These are phyloP conservation scores for Coprinopsis marcescibilis DNA, from an alignment of 768 basidiomycete species.

Conservation along the genomic window DNA sequence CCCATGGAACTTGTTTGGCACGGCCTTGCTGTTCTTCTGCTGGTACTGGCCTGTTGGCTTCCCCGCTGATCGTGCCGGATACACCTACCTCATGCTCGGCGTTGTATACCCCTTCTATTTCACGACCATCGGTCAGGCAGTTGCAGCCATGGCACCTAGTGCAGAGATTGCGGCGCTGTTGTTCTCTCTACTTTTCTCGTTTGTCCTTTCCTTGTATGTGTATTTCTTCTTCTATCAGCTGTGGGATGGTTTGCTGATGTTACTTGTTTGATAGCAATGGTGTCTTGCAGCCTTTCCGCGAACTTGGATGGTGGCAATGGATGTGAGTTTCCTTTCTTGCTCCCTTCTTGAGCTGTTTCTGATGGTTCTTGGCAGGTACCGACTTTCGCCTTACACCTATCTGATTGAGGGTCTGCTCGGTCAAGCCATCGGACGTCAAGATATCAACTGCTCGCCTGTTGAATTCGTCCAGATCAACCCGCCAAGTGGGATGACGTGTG, in stretches of 20 bases:
- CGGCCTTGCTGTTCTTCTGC: conserved; percentile 53
- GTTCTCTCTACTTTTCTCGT: conserved; percentile 55
- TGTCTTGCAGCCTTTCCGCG: conserved; percentile 56
- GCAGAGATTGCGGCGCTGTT: conserved; percentile 54
- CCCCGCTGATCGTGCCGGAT: conserved; percentile 47
- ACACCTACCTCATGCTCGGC: conserved; percentile 49
- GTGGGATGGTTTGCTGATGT: background rate
- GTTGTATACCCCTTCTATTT: conserved; percentile 57
- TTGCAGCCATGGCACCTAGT: conserved; percentile 55
- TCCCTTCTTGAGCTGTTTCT: no score
- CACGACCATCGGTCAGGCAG: conserved; percentile 52
- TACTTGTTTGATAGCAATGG: conserved; percentile 39
- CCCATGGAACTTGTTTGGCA: conserved; percentile 54
- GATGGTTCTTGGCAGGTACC: no score
- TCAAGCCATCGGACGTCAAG: conserved; percentile 38
- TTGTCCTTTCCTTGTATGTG: conserved; percentile 54
- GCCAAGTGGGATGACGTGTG: conserved; percentile 48
- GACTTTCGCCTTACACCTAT: conserved; percentile 45
- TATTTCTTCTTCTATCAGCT: conserved; percentile 2
- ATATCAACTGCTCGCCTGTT: conserved; percentile 40
- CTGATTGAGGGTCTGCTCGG: conserved; percentile 45
- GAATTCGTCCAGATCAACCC: conserved; percentile 54
- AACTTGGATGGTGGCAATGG: conserved; percentile 58
- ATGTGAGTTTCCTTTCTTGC: no score
- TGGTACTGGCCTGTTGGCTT: conserved; percentile 74